Percentiles rank a stretch among this genome's conserved stretches.
Conservation (phyloP, 371 early-diverging fungal genomes). For the Mortierella sp. region DNA sequence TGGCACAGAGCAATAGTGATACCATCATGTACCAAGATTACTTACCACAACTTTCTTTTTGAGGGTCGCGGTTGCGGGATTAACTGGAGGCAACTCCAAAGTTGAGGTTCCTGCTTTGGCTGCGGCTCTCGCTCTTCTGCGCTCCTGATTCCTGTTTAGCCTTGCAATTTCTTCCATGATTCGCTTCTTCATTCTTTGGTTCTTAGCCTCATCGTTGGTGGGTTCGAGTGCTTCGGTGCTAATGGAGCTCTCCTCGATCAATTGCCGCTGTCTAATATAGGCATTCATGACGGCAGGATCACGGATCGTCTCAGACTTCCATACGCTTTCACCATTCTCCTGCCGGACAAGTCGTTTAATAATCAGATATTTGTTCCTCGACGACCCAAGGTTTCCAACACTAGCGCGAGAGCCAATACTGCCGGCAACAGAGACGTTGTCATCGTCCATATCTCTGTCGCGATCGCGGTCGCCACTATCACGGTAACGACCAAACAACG, state of each 20-base stretch:
- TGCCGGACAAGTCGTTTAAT: conserved; percentile 69
- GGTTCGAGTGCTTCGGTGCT: conserved; percentile 70
- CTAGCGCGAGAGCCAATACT: conserved; percentile 70
- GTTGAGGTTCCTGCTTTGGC: conserved; percentile 46
- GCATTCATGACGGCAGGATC: conserved; percentile 91
- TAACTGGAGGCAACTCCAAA: conserved; percentile 23
- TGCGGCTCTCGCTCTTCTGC: conserved; percentile 62
- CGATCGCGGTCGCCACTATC: conserved; percentile 40
- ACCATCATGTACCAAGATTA: background rate
- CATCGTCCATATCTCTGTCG: conserved; percentile 61
- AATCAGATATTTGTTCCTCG: conserved; percentile 72
- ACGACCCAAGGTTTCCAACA: conserved; percentile 57
- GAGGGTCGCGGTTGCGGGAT: conserved; percentile 23
- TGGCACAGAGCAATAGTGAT: no score
- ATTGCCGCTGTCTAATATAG: conserved; percentile 85
- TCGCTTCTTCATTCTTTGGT: conserved; percentile 71
- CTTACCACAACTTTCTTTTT: conserved; percentile 51
- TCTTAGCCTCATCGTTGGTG: conserved; percentile 72
- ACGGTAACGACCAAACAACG: conserved; percentile 49
- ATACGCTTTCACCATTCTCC: conserved; percentile 76
- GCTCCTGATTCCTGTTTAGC: conserved; percentile 73
- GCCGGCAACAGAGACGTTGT: conserved; percentile 70
- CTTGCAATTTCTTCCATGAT: conserved; percentile 74
- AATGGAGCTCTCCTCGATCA: conserved; percentile 80
- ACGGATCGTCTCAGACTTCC: conserved; percentile 84